Percentiles rank a stretch among this genome's conserved stretches.
phyloP scores from a whole-genome alignment of 306 rosid genomes.

The Casuarina equisetifolia region DNA sequence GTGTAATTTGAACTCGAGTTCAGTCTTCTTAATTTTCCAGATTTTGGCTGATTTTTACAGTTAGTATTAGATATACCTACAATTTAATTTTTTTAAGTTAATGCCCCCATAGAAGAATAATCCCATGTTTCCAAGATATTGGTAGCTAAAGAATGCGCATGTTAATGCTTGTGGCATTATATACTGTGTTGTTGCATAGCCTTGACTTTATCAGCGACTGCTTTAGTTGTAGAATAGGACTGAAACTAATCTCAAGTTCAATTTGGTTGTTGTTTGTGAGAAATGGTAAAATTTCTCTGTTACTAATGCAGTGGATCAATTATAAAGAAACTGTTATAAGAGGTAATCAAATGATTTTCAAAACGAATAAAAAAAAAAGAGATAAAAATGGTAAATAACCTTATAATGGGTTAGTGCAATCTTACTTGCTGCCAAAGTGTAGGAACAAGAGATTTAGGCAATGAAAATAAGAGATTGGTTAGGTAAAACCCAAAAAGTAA shows the following conservation, averaged over 20 bases:
- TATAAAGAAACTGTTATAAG: background rate
- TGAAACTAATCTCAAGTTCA: no score
- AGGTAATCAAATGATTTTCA: background rate
- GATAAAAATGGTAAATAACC: background rate
- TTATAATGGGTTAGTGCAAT: background rate
- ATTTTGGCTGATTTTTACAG: no score
- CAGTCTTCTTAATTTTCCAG: background rate
- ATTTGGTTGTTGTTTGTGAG: no score
- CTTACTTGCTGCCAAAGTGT: background rate
- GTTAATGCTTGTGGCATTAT: no score
- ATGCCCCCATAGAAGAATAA: no score
- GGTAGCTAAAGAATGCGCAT: no score
- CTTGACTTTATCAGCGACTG: background rate
- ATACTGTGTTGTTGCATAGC: no score
- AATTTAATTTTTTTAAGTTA: no score
- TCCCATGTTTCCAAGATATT: no score
- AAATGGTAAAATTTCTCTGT: background rate
- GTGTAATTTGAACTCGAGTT: background rate
- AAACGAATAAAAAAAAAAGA: background rate
- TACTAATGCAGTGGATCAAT: background rate
- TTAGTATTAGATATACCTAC: no score
- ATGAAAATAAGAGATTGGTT: background rate
- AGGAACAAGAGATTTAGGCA: background rate
- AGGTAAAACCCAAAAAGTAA: background rate
- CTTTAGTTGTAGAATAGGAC: background rate